These are phyloP conservation scores for Cordyceps javanica DNA, from an alignment of 2,329 filamentous ascomycete species.

Conservation along the genomic window DNA sequence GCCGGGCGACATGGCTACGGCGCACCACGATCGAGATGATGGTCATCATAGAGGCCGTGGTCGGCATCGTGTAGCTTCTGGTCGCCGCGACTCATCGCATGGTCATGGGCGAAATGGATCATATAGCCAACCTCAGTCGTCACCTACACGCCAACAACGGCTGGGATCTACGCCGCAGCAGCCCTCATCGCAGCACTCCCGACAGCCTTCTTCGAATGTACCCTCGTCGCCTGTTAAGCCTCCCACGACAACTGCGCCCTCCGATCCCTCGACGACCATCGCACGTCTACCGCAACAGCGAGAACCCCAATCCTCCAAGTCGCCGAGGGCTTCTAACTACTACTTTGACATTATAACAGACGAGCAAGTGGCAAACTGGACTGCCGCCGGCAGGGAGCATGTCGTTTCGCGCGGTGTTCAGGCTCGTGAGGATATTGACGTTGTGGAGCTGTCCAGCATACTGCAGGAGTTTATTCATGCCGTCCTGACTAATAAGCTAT, in stretches of 20 bases:
- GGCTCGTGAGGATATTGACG: conserved; percentile 61
- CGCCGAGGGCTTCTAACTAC: conserved; percentile 44
- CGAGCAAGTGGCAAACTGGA: conserved; percentile 62
- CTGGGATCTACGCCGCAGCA: conserved; percentile 8
- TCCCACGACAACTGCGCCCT: background rate
- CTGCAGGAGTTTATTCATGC: conserved; percentile 82
- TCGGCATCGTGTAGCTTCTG: conserved; percentile 40
- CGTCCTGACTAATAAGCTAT: conserved; percentile 62
- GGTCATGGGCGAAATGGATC: conserved; percentile 21
- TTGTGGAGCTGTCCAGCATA: conserved; percentile 61
- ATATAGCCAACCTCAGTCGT: conserved; percentile 13
- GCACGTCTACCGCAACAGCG: conserved; percentile 17
- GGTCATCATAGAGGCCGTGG: conserved; percentile 40
- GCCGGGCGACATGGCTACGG: conserved; percentile 48
- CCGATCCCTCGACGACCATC: background rate
- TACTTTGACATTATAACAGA: conserved; percentile 73
- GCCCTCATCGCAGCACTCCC: background rate
- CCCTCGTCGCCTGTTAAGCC: conserved; percentile 2
- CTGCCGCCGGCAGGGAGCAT: conserved; percentile 56
- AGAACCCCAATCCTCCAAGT: conserved; percentile 15
- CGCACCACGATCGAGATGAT: conserved; percentile 53
- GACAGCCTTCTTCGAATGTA: background rate
- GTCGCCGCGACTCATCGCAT: conserved; percentile 49
- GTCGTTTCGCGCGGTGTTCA: conserved; percentile 60
- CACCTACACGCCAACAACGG: conserved; percentile 9